A percentile compares a stretch with the other conserved stretches of the same genome.
These are phyloP conservation scores for Chlorella sp. DNA, from an alignment of 139 green algal genomes.

Conservation along the genomic window DNA sequence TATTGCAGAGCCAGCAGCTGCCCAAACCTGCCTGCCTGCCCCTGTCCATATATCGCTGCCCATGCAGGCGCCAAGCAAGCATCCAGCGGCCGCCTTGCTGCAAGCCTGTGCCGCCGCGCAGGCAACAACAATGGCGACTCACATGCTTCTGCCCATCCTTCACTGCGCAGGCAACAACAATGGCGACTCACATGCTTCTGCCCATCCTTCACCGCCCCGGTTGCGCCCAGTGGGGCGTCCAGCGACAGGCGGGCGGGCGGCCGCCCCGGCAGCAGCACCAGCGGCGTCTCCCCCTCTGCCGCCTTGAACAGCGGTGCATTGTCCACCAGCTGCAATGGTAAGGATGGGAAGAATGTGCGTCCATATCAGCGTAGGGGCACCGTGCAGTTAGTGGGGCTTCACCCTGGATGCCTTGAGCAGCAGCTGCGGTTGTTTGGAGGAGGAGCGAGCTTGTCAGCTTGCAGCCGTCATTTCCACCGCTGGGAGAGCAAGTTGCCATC, in stretches of 20 bases:
- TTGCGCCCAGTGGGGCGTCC: slow-evolving; percentile 8
- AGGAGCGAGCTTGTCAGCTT: too few relatives aligned
- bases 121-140: too few relatives aligned
- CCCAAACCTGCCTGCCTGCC: too few relatives aligned
- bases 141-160: not conserved
- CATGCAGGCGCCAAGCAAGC: not conserved
- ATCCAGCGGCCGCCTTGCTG: not conserved
- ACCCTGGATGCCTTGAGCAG: too few relatives aligned
- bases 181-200: slow-evolving; percentile 15
- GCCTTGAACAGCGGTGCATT: not conserved
- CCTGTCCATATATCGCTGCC: too few relatives aligned
- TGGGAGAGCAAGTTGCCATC: too few relatives aligned
- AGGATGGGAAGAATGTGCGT: not conserved
- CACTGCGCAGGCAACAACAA: not conserved
- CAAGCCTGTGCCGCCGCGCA: not conserved
- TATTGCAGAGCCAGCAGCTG: too few relatives aligned
- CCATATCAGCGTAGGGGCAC: too few relatives aligned
- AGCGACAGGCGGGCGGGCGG: slow-evolving; percentile 12
- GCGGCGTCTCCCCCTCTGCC: not conserved
- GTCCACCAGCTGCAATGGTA: slow-evolving; percentile 11
- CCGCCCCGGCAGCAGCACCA: slow-evolving; percentile 33
- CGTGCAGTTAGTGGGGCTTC: too few relatives aligned
- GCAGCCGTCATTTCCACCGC: too few relatives aligned
- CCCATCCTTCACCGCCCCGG: slow-evolving; percentile 8
- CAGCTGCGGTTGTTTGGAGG: too few relatives aligned